Evolutionary conservation across 2,329 filamentous ascomycete genomes (phyloP), one percentile per base, ranked within the genome.

Genomic region (Fusarium falciforme): DNA sequence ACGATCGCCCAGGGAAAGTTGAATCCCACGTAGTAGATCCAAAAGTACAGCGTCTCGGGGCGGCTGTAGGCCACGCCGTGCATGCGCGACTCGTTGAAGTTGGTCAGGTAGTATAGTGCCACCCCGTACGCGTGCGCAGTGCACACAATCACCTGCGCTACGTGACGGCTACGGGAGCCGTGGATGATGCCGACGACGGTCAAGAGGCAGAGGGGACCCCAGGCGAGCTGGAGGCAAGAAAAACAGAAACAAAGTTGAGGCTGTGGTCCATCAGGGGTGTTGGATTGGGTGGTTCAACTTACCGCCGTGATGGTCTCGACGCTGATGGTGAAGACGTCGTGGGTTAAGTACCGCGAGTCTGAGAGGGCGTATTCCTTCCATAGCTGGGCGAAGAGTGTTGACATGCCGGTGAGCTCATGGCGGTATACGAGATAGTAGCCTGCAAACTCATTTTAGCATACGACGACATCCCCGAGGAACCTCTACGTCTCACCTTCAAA

Each of bases 301-400:
- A 55, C 29, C 20, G 31, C 74, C 1, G 95, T 97, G 71, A 97
- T 90, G 20, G 89, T 90, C 86, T 98, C 95, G 82, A 97, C 92
- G 81, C 93, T 95, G n/a, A 97, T 85, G 76, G 96, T 94, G 78
- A 97, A 95, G 1, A 92, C 88, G 79, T 96, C 93, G 20, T 91
- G 91, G 3, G 92, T 95, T 76, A 98, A 85, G 79, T 98, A 98
- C 49, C 95, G 89, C 64, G 94, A 97, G 84, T 98, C 95, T 3
- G 93, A 95, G 36, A 95, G 87, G 4, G 93, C 89, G 81, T 98
- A 98, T 83, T 98, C 95, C 80, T 98, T 98, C 95, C 95, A 98
- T 52, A 97, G 86, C 84, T 98, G 94, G 4, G 92, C 94, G 66
- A 95, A 92, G 9, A 96, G 84, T 64, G 92, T 91, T 80, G 94